These are phyloP conservation scores for Cordyceps pruinosa DNA, from an alignment of 2,329 filamentous ascomycete genomes.

Conservation along the genomic window DNA sequence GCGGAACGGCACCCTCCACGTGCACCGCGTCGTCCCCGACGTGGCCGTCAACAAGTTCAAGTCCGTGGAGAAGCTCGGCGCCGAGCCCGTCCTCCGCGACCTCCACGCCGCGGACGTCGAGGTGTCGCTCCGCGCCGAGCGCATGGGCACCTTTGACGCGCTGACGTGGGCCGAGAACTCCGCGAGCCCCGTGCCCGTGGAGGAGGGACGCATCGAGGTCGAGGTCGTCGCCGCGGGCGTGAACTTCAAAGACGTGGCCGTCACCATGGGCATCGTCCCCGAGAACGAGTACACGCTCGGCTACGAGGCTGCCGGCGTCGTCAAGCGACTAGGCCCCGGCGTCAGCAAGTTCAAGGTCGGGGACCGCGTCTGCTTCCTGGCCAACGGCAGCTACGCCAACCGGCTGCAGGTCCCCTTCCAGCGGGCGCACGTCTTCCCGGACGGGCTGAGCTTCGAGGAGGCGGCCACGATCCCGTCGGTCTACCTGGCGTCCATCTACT, in stretches of 20 bases:
- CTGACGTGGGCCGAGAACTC: constrained; percentile 14
- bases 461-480: constrained; percentile 28
- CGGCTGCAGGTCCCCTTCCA: background rate
- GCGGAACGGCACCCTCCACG: constrained; percentile 22
- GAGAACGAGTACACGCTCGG: constrained; percentile 13
- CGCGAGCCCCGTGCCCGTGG: constrained; percentile 9
- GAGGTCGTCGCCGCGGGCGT: constrained; percentile 9
- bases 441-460: constrained; percentile 26
- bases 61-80: background rate
- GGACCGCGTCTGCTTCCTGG: constrained; percentile 17
- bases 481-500: constrained; percentile 23
- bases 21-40: constrained; percentile 18
- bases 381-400: background rate
- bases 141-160: constrained; percentile 4
- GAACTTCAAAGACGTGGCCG: constrained; percentile 16
- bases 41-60: constrained; percentile 11
- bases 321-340: constrained; percentile 13
- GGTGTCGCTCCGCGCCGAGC: background rate
- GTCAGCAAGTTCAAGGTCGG: constrained; percentile 10
- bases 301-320: constrained; percentile 18
- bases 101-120: background rate
- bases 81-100: background rate
- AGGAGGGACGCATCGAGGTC: constrained; percentile 14
- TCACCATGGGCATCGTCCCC: constrained; percentile 15
- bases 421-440: constrained; percentile 23